phyloP scores from a whole-genome alignment of 257 asterid genomes.

The Pogostemon cablin region DNA sequence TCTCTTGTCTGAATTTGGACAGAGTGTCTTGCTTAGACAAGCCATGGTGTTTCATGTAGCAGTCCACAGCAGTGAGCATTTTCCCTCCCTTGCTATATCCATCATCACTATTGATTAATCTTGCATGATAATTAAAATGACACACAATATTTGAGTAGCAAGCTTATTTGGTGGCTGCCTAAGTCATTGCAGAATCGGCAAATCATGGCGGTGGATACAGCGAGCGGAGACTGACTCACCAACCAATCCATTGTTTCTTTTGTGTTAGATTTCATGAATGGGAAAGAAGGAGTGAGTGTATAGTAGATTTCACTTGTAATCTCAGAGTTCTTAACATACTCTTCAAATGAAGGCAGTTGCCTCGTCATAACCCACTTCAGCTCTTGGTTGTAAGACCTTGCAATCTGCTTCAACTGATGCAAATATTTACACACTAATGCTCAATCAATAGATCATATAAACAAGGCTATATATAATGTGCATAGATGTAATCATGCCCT shows the following conservation, averaged over 20 bases:
- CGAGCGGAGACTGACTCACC: neutral
- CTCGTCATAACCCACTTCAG: neutral
- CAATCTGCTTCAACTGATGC: neutral
- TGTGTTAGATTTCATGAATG: neutral
- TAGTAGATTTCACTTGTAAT: neutral
- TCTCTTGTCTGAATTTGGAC: neutral
- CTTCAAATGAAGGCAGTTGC: slow-evolving; percentile 7
- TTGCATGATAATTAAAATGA: neutral
- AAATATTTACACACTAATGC: too few species aligned
- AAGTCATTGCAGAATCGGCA: slow-evolving; percentile 4
- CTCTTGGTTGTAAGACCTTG: neutral
- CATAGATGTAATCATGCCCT: neutral
- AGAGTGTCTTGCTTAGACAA: neutral
- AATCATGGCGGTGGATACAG: neutral
- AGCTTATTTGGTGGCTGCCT: neutral
- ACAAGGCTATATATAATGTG: neutral
- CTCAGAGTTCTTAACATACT: neutral
- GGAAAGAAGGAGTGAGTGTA: neutral
- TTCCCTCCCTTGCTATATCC: neutral
- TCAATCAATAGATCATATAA: neutral
- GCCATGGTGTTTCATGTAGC: slow-evolving; percentile 2
- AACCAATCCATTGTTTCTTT: neutral
- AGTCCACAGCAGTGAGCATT: neutral
- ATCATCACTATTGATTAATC: neutral
- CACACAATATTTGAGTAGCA: neutral